These are phyloP conservation scores for Alloteropsis semialata DNA, from an alignment of 176 grass and related monocot genomes.

Conservation along the genomic window DNA sequence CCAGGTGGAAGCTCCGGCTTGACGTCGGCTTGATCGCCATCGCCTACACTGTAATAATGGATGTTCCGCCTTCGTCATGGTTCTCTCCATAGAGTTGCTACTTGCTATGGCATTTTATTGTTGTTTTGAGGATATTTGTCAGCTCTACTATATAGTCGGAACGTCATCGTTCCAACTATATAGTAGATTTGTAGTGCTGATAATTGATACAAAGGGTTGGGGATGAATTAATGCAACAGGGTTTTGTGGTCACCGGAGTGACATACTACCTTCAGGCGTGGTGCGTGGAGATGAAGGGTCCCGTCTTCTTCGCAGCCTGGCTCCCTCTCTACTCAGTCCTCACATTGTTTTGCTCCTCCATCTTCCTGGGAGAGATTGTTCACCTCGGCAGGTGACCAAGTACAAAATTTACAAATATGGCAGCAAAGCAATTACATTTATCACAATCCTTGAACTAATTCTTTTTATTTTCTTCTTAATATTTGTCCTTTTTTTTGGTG, in stretches of 20 bases:
- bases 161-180: too few species aligned
- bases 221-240: constrained; percentile 16
- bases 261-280: constrained; percentile 53
- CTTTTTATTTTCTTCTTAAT: background rate
- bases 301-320: background rate
- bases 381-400: background rate
- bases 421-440: background rate
- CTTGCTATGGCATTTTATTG: too few species aligned
- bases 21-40: constrained; percentile 50
- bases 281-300: constrained; percentile 1
- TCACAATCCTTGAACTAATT: background rate
- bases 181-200: too few species aligned
- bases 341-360: constrained; percentile 19
- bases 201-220: background rate
- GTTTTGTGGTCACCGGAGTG: constrained; percentile 37
- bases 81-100: too few species aligned
- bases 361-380: constrained; percentile 1
- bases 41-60: constrained; percentile 10
- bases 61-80: background rate
- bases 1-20: constrained; percentile 56
- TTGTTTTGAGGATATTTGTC: too few species aligned
- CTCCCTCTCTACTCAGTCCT: background rate
- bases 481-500: background rate
- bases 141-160: too few species aligned
- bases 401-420: background rate